Evolutionary conservation across 1,139 yeast genomes (phyloP).

Genomic region (Lodderomyces orthopsilosis): DNA sequence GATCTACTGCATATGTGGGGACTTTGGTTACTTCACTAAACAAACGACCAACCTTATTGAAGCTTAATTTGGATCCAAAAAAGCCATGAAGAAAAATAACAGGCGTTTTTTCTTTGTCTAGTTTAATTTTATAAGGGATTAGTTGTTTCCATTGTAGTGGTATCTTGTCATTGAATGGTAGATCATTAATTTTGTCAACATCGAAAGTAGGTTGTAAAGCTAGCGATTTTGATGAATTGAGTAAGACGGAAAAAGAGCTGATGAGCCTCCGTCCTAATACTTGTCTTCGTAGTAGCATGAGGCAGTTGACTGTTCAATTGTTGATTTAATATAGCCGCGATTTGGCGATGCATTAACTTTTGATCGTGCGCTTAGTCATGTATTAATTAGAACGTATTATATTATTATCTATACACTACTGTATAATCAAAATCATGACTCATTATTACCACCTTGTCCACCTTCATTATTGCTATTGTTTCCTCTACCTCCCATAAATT

Average conservation of each 20-base stretch:
- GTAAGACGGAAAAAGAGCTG: background rate
- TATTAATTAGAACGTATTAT: too few relatives aligned
- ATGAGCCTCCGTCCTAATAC: background rate
- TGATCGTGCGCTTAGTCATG: too few relatives aligned
- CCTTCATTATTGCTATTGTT: constrained; percentile 9
- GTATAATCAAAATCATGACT: constrained; percentile 1
- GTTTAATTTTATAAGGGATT: constrained; percentile 5
- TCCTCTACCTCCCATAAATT: constrained; percentile 46
- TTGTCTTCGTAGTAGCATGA: background rate
- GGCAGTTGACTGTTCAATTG: background rate
- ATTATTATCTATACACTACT: background rate
- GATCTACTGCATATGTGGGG: constrained; percentile 43
- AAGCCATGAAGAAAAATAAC: constrained; percentile 49
- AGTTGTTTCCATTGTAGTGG: constrained; percentile 10
- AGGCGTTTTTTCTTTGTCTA: constrained; percentile 20
- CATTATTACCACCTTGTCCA: constrained; percentile 5
- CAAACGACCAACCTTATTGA: constrained; percentile 33
- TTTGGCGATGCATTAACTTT: too few relatives aligned
- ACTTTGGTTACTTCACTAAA: constrained; percentile 28
- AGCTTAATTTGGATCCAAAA: constrained; percentile 46
- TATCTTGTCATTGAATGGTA: constrained; percentile 12
- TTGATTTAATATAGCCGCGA: too few relatives aligned
- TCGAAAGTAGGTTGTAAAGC: constrained; percentile 5
- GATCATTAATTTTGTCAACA: constrained; percentile 11
- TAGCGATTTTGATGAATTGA: background rate